phyloP scores from a whole-genome alignment of 805 yeast species.

The Schwanniomyces vanrijiae region DNA sequence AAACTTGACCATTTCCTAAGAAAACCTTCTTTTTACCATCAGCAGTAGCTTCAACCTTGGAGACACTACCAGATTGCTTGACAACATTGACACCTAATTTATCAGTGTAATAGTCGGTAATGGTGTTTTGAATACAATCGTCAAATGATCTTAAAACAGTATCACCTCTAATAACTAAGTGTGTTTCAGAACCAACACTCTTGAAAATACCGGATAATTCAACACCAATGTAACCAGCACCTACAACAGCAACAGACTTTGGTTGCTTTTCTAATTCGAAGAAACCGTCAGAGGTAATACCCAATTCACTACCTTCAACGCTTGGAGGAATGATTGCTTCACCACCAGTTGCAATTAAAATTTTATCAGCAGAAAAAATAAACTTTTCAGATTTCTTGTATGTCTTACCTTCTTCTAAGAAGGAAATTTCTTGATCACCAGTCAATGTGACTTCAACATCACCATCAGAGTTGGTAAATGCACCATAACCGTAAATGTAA shows the following conservation, averaged over 20 bases:
- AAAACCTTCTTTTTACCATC: constrained; percentile 37
- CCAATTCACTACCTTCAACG: constrained; percentile 80
- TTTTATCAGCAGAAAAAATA: constrained; percentile 72
- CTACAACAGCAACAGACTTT: constrained; percentile 88
- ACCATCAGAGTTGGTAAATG: constrained; percentile 61
- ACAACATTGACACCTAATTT: constrained; percentile 77
- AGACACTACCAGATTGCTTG: constrained; percentile 53
- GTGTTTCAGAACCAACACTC: constrained; percentile 83
- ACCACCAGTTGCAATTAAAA: constrained; percentile 94
- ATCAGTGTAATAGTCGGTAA: constrained; percentile 78
- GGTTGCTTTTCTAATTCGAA: constrained; percentile 83
- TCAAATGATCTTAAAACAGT: constrained; percentile 89
- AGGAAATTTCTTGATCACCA: constrained; percentile 39
- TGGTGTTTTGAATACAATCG: constrained; percentile 68
- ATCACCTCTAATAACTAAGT: constrained; percentile 86
- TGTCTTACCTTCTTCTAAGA: constrained; percentile 28
- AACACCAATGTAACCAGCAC: constrained; percentile 97
- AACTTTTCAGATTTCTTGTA: constrained; percentile 53
- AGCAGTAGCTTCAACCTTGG: constrained; percentile 31
- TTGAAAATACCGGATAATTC: constrained; percentile 95
- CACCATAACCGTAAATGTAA: constrained; percentile 81
- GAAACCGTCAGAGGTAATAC: constrained; percentile 88
- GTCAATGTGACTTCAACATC: constrained; percentile 69
- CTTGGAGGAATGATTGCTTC: constrained; percentile 66
- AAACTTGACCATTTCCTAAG: constrained; percentile 35